Evolutionary conservation across 768 basidiomycete genomes (phyloP).

Genomic region (Baorangia bicolor): DNA sequence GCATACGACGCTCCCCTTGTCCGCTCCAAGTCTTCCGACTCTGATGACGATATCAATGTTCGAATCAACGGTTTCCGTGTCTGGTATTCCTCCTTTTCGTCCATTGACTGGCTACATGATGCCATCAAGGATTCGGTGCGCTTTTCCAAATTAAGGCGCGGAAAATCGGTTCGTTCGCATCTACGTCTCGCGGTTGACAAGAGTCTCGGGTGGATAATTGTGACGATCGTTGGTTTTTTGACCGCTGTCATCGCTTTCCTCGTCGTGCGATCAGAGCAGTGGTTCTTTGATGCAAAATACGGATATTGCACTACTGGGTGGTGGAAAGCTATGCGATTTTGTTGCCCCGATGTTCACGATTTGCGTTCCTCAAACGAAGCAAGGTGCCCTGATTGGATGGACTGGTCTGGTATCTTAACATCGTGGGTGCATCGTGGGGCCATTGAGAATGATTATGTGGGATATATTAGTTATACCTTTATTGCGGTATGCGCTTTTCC

Average conservation of each 20-base stretch:
- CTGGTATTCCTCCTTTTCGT: slow-evolving; percentile 82
- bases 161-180: slow-evolving; percentile 68
- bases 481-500: slow-evolving; percentile 65
- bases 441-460: slow-evolving; percentile 43
- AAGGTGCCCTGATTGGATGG: slow-evolving; percentile 65
- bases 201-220: slow-evolving; percentile 84
- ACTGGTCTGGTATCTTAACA: slow-evolving; percentile 66
- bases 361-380: slow-evolving; percentile 27
- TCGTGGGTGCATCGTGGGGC: slow-evolving; percentile 20
- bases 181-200: slow-evolving; percentile 68
- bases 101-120: slow-evolving; percentile 96
- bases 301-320: slow-evolving; percentile 75
- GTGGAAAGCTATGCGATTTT: slow-evolving; percentile 79
- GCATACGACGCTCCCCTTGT: slow-evolving; percentile 59
- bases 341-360: slow-evolving; percentile 53
- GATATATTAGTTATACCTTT: slow-evolving; percentile 66
- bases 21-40: slow-evolving; percentile 32
- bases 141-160: slow-evolving; percentile 66
- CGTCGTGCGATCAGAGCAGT: slow-evolving; percentile 82
- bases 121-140: slow-evolving; percentile 91
- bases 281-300: slow-evolving; percentile 90
- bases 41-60: slow-evolving; percentile 51
- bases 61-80: slow-evolving; percentile 86
- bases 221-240: slow-evolving; percentile 83
- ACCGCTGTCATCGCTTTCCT: slow-evolving; percentile 86